Conservation (phyloP, 208 protist species). For the Trypanosoma platydactyli region DNA sequence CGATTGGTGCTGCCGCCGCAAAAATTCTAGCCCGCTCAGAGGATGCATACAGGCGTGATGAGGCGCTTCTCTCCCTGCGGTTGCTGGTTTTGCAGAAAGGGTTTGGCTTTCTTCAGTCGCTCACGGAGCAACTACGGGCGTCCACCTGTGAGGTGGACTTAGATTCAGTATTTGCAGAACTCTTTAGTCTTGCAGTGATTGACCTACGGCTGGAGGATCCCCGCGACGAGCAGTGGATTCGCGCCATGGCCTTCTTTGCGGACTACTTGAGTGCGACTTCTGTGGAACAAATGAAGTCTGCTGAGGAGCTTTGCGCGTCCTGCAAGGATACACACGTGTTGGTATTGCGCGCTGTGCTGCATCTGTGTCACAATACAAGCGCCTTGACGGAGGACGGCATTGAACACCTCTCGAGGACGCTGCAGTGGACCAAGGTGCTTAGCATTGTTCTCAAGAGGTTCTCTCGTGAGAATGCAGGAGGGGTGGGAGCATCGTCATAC, state of each 20-base stretch:
- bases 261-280: constrained; percentile 41
- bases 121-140: constrained; percentile 36
- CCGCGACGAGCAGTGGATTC: constrained; percentile 49
- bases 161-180: constrained; percentile 56
- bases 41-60: constrained; percentile 28
- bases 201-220: constrained; percentile 53
- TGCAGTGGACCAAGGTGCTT: constrained; percentile 39
- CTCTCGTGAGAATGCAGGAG: background rate
- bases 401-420: constrained; percentile 24
- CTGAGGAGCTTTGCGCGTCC: constrained; percentile 28
- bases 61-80: constrained; percentile 57
- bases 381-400: constrained; percentile 11
- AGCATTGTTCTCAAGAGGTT: constrained; percentile 19
- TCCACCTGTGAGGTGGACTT: constrained; percentile 28
- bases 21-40: constrained; percentile 22
- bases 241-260: constrained; percentile 38
- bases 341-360: constrained; percentile 39
- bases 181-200: constrained; percentile 70
- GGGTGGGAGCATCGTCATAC: background rate
- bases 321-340: constrained; percentile 38
- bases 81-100: constrained; percentile 59
- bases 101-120: constrained; percentile 50
- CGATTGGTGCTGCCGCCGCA: constrained; percentile 33
- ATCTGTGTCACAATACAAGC: constrained; percentile 34
- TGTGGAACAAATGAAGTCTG: constrained; percentile 26